Percentiles rank a stretch among this genome's conserved stretches.
Evolutionary conservation across 805 yeast genomes (phyloP).

Genomic region (Metschnikowia similis): DNA sequence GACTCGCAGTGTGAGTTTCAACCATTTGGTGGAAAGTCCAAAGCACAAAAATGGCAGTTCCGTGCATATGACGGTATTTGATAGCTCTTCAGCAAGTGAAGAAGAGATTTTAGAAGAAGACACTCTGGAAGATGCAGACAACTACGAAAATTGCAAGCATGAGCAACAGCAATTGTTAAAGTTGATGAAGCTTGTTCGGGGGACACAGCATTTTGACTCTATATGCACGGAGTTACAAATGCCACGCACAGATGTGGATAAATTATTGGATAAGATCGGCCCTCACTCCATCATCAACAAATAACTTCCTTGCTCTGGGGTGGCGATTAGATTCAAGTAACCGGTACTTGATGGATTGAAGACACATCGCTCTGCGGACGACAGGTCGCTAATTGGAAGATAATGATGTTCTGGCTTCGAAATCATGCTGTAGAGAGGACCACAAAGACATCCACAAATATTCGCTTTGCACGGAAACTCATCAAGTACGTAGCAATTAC

Average conservation of each 20-base stretch:
- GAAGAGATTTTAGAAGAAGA: conserved; percentile 10
- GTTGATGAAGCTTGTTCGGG: conserved; percentile 44
- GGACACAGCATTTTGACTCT: conserved; percentile 55
- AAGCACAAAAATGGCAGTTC: conserved; percentile 1
- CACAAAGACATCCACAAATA: neutral
- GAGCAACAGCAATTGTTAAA: conserved; percentile 27
- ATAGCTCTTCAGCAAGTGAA: conserved; percentile 10
- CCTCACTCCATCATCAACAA: conserved; percentile 33
- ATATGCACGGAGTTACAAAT: conserved; percentile 67
- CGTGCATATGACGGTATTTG: conserved; percentile 15
- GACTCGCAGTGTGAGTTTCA: conserved; percentile 35
- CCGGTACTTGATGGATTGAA: neutral
- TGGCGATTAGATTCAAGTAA: neutral
- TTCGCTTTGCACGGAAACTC: neutral
- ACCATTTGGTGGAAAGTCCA: conserved; percentile 18
- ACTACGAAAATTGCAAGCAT: conserved; percentile 2
- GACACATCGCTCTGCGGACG: neutral
- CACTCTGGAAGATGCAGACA: conserved; percentile 1
- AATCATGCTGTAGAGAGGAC: neutral
- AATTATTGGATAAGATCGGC: conserved; percentile 37
- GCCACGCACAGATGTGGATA: conserved; percentile 53
- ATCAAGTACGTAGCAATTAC: neutral
- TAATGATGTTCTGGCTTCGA: neutral
- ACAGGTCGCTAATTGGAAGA: neutral
- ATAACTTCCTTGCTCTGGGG: conserved; percentile 8